Conservation (phyloP, 169 alveolate genomes). For the Neospora caninum region DNA sequence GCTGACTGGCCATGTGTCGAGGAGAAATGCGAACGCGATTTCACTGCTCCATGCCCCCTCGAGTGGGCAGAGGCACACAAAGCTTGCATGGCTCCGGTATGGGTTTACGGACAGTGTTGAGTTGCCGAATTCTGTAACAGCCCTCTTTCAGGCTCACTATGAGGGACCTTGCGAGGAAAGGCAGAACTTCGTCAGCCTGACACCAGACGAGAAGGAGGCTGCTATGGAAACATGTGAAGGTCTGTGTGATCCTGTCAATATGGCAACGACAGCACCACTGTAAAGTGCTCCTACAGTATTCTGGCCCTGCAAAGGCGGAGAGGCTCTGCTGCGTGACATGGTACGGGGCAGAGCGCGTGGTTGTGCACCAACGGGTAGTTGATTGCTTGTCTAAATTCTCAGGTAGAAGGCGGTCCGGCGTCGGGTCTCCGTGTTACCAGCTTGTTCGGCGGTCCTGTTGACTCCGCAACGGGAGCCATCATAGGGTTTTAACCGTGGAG, state of each 20-base stretch:
- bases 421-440: background rate
- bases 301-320: conserved; percentile 43
- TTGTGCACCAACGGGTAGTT: background rate
- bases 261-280: background rate
- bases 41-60: conserved; percentile 21
- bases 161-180: conserved; percentile 35
- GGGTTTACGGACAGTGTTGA: background rate
- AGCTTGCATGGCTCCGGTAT: conserved; percentile 32
- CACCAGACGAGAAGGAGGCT: conserved; percentile 11
- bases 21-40: conserved; percentile 7
- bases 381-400: background rate
- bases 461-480: background rate
- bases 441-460: background rate
- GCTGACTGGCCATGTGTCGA: conserved; percentile 30
- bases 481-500: background rate
- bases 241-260: background rate
- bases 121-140: background rate
- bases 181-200: conserved; percentile 12
- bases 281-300: background rate
- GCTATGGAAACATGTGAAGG: conserved; percentile 17
- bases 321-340: conserved; percentile 30
- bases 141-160: background rate
- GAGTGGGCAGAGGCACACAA: conserved; percentile 14
- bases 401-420: conserved; percentile 36
- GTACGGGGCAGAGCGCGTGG: background rate